These are phyloP conservation scores for Hansfordia pulvinata DNA, from an alignment of 2,329 filamentous ascomycete species.

Conservation along the genomic window DNA sequence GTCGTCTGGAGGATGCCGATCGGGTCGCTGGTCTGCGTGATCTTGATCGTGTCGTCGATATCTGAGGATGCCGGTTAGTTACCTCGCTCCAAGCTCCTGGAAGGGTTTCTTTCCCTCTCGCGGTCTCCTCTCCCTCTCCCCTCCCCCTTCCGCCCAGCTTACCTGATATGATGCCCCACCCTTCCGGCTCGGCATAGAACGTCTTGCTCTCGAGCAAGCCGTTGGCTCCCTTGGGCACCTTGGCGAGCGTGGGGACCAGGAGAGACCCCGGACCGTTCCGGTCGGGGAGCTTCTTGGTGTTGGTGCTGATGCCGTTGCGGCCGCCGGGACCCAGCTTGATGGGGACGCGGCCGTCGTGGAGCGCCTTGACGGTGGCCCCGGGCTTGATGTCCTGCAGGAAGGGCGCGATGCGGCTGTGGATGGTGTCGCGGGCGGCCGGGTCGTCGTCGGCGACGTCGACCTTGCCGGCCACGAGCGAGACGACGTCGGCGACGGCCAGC, in stretches of 20 bases:
- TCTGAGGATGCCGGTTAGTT: too few species aligned
- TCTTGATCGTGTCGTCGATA: constrained; percentile 90
- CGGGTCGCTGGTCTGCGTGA: constrained; percentile 70
- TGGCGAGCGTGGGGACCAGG: constrained; percentile 30
- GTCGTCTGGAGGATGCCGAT: constrained; percentile 72
- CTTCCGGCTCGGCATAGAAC: constrained; percentile 59
- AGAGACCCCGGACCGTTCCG: constrained; percentile 28
- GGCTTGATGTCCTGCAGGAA: constrained; percentile 68
- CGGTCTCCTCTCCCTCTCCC: neutral
- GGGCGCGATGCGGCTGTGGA: constrained; percentile 57
- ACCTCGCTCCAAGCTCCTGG: neutral
- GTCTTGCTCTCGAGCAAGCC: constrained; percentile 54
- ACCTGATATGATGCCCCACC: constrained; percentile 76
- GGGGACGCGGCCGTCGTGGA: constrained; percentile 31
- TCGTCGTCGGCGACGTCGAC: constrained; percentile 52
- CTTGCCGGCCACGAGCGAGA: constrained; percentile 55
- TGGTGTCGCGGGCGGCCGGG: too few species aligned
- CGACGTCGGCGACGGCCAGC: constrained; percentile 50
- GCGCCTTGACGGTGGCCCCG: constrained; percentile 51
- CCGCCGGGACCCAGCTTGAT: constrained; percentile 56
- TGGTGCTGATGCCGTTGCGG: constrained; percentile 56
- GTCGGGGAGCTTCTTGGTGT: constrained; percentile 39
- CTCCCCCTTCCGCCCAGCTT: too few species aligned
- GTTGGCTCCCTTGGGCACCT: constrained; percentile 34
- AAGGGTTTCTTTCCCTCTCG: neutral